Conservation (phyloP, 345 rosid genomes). For the Conringia planisiliqua region DNA sequence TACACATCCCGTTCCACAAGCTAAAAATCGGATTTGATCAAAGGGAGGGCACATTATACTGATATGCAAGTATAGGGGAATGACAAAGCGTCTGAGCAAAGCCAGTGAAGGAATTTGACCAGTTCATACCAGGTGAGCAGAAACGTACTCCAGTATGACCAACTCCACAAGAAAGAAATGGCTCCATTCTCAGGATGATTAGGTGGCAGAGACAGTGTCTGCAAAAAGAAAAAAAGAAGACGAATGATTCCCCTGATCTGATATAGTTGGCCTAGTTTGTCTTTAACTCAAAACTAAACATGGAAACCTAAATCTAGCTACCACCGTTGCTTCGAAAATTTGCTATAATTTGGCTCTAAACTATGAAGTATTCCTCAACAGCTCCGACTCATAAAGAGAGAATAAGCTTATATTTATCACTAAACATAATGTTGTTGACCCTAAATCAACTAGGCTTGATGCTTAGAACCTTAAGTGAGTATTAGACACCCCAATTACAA, state of each 20-base stretch:
- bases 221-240: conserved; percentile 3
- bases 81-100: not conserved
- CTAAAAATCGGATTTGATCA: not conserved
- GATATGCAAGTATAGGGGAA: not conserved
- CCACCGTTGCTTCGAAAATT: not conserved
- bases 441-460: not conserved
- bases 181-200: conserved; percentile 50
- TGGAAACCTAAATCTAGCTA: not conserved
- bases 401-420: not conserved
- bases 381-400: not conserved
- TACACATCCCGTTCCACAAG: not conserved
- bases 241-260: not conserved
- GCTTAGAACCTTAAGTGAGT: too few species aligned
- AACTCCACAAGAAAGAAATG: conserved; percentile 92
- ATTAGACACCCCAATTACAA: not conserved
- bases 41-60: not conserved
- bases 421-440: not conserved
- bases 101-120: not conserved
- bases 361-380: not conserved
- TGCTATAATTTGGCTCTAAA: not conserved
- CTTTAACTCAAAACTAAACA: not conserved
- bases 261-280: not conserved
- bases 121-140: conserved; percentile 87
- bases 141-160: conserved; percentile 98
- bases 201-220: conserved; percentile 52